These are phyloP conservation scores for Teunomyces stri DNA, from an alignment of 805 yeast species.

Conservation along the genomic window DNA sequence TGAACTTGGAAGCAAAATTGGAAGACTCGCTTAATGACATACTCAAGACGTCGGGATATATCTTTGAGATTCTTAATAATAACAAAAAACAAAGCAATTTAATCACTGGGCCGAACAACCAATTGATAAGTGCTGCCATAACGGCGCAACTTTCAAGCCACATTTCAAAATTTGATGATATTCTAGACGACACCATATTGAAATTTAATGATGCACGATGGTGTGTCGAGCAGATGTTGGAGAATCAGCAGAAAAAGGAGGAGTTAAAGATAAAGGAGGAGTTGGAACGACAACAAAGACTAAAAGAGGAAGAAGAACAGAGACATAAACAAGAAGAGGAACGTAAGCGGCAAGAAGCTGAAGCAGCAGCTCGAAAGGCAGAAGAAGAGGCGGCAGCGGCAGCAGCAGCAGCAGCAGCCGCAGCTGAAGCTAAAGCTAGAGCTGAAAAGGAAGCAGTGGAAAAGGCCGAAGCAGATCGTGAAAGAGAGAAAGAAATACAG, in stretches of 20 bases:
- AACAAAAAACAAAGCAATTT: slow-evolving; percentile 41
- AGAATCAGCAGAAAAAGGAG: slow-evolving; percentile 41
- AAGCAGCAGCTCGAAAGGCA: slow-evolving; percentile 10
- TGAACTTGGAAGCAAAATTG: slow-evolving; percentile 41
- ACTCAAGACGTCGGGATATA: slow-evolving; percentile 41
- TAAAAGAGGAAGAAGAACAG: slow-evolving; percentile 25
- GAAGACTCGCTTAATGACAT: slow-evolving; percentile 40
- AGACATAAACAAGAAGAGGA: slow-evolving; percentile 15
- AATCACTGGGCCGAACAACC: slow-evolving; percentile 42
- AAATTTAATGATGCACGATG: slow-evolving; percentile 44
- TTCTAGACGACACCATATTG: slow-evolving; percentile 40
- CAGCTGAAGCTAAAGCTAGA: slow-evolving; percentile 6
- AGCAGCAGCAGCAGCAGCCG: slow-evolving; percentile 10
- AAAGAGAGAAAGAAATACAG: slow-evolving; percentile 12
- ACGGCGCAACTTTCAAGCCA: slow-evolving; percentile 33
- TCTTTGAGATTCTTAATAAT: slow-evolving; percentile 41
- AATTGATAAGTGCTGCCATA: slow-evolving; percentile 36
- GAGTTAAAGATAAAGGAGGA: slow-evolving; percentile 38
- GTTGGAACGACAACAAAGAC: slow-evolving; percentile 25
- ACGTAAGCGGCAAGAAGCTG: slow-evolving; percentile 15
- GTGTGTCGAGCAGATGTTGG: slow-evolving; percentile 43
- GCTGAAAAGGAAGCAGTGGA: slow-evolving; percentile 11
- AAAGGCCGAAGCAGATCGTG: slow-evolving; percentile 9
- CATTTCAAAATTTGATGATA: slow-evolving; percentile 38
- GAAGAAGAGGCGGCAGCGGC: background rate